Evolutionary conservation across 2,329 filamentous ascomycete genomes (phyloP).

Genomic region (Rutstroemia sp.): DNA sequence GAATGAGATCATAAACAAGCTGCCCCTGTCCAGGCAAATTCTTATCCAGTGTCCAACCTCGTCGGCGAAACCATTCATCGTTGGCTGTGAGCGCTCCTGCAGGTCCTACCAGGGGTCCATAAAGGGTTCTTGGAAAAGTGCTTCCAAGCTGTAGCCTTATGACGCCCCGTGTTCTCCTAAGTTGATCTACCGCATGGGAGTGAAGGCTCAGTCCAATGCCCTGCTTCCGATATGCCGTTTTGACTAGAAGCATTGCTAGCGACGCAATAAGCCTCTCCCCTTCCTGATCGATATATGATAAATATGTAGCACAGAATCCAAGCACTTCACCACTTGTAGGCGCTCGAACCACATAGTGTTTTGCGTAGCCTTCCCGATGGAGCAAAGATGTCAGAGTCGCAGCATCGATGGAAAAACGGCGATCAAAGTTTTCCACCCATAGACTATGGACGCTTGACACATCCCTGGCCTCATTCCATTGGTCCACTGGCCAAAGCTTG

Average conservation of each 20-base stretch:
- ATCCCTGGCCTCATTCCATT: conserved; percentile 26
- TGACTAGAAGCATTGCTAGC: conserved; percentile 46
- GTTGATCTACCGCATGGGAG: conserved; percentile 41
- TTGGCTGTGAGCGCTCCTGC: conserved; percentile 28
- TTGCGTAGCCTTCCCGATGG: conserved; percentile 46
- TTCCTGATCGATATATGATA: conserved; percentile 47
- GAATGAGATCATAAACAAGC: conserved; percentile 45
- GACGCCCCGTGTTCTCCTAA: conserved; percentile 44
- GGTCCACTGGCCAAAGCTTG: conserved; percentile 26
- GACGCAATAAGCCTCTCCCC: conserved; percentile 48
- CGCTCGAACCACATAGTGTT: conserved; percentile 50
- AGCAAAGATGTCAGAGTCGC: conserved; percentile 40
- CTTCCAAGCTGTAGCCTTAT: conserved; percentile 48
- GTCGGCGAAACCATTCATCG: conserved; percentile 45
- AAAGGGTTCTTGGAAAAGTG: conserved; percentile 50
- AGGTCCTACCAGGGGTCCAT: conserved; percentile 38
- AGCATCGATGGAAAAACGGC: conserved; percentile 38
- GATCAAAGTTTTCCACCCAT: conserved; percentile 22
- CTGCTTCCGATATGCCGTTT: conserved; percentile 37
- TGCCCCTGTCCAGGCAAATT: conserved; percentile 40
- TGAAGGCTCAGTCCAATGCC: conserved; percentile 49
- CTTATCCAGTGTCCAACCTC: conserved; percentile 45
- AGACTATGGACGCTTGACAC: conserved; percentile 20
- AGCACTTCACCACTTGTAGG: conserved; percentile 37
- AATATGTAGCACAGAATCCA: conserved; percentile 54